A percentile compares a stretch with the other conserved stretches of the same genome.
These are phyloP conservation scores for Pezicula radicicola DNA, from an alignment of 2,329 filamentous ascomycete genomes.

Conservation along the genomic window DNA sequence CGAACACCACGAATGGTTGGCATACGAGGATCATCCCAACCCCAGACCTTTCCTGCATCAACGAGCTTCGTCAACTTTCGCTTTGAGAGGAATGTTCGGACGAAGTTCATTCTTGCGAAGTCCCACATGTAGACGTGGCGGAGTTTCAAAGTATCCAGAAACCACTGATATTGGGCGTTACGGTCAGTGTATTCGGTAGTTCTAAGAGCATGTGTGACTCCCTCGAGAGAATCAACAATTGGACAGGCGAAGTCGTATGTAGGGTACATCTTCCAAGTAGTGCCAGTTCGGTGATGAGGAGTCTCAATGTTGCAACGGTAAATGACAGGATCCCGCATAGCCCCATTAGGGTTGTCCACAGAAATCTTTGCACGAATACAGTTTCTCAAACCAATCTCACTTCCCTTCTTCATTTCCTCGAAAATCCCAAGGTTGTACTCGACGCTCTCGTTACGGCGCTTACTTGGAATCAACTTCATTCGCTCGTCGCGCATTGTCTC, in stretches of 20 bases:
- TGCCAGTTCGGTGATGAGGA: constrained; percentile 81
- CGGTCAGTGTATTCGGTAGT: constrained; percentile 87
- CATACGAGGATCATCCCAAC: constrained; percentile 87
- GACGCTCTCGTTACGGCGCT: constrained; percentile 71
- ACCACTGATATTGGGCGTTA: constrained; percentile 85
- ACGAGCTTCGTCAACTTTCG: constrained; percentile 83
- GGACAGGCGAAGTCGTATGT: constrained; percentile 87
- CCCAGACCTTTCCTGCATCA: constrained; percentile 71
- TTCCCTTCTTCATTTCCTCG: constrained; percentile 88
- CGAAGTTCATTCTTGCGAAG: constrained; percentile 81
- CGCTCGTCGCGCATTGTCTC: constrained; percentile 85
- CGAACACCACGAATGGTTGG: constrained; percentile 79
- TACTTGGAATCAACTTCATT: constrained; percentile 79
- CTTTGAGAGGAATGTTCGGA: constrained; percentile 80
- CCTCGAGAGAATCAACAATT: constrained; percentile 76
- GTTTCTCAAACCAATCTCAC: constrained; percentile 74
- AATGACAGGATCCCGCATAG: constrained; percentile 94
- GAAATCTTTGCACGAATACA: constrained; percentile 96
- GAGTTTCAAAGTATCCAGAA: constrained; percentile 69
- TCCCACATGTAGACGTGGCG: constrained; percentile 82
- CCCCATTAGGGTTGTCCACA: constrained; percentile 88
- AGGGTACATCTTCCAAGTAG: constrained; percentile 80
- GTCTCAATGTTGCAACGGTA: constrained; percentile 93
- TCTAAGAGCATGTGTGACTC: constrained; percentile 78
- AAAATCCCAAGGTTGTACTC: constrained; percentile 87